Base-by-base conservation (phyloP, 768 basidiomycete species). In the Tricholoma sp. region DNA sequence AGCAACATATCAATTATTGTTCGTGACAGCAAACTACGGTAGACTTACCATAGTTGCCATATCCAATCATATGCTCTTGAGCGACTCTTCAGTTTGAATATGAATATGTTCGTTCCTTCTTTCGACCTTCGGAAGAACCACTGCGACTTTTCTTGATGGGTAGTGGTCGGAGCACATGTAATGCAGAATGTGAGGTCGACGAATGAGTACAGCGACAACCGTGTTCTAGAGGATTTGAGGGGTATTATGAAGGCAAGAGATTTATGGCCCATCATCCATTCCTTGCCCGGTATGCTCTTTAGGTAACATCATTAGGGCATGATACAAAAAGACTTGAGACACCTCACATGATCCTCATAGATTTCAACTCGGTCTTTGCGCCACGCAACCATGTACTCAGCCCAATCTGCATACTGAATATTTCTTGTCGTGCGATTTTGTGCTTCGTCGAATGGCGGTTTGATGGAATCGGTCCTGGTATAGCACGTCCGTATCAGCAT, bases 361-460 rank as follows among this genome's bases (percentile, higher is more conserved):
- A 98, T 71, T 67, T 98, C 94, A 39, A 98, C 70, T 50, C 79
- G 74, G 59, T 85, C 80, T 57, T 79, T 83, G 39, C 91, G 80
- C 89, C 93, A 97, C 9, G 85, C 85, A 0, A 96, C 93, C 57
- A 95, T 74, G 63, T 87, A 93, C 66, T 98, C 95, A 31, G 80
- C 81, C 81, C 88, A 88, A 28, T 83, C 80, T 63, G 88, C 84
- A 56, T 78, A 82, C 20, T 76, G 73, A 12, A 91, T 66, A 55
- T 86, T 72, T 32, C 81, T 75, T 3, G 85, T 81, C 18, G 78
- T 81, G 2, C 88, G 83, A 66, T 91, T 81, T 59, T 81, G 74
- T 48, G 70, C 67, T 68, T 91, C 93, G 70, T 89, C 84, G 57
- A 89, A 91, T 34, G 72, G 63, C 6, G 68, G 61, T 10, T 76